These are phyloP conservation scores for Apiospora hydei DNA, from an alignment of 2,329 filamentous ascomycete genomes.

Conservation along the genomic window DNA sequence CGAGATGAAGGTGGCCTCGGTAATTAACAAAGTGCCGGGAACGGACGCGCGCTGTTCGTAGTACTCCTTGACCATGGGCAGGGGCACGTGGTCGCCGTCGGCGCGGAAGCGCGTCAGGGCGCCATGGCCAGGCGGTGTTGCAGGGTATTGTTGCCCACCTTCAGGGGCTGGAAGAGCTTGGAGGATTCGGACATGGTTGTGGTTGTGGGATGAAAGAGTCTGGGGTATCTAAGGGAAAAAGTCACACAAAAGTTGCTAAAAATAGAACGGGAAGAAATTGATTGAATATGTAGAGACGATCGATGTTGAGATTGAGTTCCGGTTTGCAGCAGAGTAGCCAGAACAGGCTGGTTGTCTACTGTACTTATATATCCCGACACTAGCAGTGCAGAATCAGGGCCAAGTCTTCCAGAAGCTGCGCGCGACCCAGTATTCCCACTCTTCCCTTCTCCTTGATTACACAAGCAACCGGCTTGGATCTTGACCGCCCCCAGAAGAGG, in stretches of 20 bases:
- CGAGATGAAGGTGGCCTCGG: slow-evolving; percentile 61
- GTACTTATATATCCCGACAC: background rate
- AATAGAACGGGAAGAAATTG: background rate
- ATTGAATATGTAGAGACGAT: background rate
- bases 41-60: slow-evolving; percentile 51
- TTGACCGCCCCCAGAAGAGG: background rate
- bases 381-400: background rate
- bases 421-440: background rate
- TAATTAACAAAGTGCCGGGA: slow-evolving; percentile 57
- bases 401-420: slow-evolving; percentile 11
- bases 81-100: slow-evolving; percentile 48
- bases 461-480: background rate
- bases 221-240: background rate
- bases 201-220: too few relatives aligned
- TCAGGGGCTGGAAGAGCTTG: slow-evolving; percentile 30
- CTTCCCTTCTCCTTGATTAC: background rate
- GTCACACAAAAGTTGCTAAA: background rate
- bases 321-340: background rate
- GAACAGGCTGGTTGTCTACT: background rate
- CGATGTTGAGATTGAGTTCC: background rate
- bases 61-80: slow-evolving; percentile 42
- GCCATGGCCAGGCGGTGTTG: slow-evolving; percentile 44
- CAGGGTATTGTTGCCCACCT: slow-evolving; percentile 28
- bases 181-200: slow-evolving; percentile 16
- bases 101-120: slow-evolving; percentile 60